Percentiles rank a stretch among this genome's conserved stretches.
These are phyloP conservation scores for Pythium sp. DNA, from an alignment of 352 stramenopile genomes.

Conservation along the genomic window DNA sequence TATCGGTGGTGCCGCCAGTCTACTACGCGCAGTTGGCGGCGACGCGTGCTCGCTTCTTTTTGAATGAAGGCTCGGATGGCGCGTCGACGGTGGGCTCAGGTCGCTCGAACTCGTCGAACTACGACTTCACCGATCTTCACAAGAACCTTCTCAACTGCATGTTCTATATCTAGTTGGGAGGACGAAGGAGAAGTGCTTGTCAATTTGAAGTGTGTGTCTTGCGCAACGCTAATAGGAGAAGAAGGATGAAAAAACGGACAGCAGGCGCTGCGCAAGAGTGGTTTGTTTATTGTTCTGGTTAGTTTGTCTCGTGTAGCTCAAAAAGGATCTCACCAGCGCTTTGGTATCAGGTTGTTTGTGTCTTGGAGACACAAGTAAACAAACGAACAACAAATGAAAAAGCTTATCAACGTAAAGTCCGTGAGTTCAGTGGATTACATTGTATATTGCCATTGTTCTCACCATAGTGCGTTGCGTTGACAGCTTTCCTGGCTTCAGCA, in stretches of 20 bases:
- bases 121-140: constrained; percentile 1
- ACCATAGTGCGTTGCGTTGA: neutral
- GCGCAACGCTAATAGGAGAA: neutral
- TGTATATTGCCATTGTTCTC: neutral
- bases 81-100: neutral
- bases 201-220: neutral
- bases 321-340: neutral
- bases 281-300: neutral
- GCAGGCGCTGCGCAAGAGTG: neutral
- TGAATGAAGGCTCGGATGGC: neutral
- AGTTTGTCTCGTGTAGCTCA: neutral
- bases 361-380: neutral
- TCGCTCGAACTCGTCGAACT: neutral
- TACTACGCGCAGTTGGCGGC: neutral
- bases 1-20: neutral
- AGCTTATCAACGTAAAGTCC: neutral
- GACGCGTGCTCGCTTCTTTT: neutral
- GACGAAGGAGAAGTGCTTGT: neutral
- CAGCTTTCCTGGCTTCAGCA: neutral
- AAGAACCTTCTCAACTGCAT: constrained; percentile 1
- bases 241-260: neutral
- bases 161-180: neutral
- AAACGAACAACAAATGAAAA: neutral
- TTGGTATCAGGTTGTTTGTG: neutral
- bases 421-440: neutral